Conservation (phyloP, 805 yeast genomes). For the Barnettozyma sucrosica region DNA sequence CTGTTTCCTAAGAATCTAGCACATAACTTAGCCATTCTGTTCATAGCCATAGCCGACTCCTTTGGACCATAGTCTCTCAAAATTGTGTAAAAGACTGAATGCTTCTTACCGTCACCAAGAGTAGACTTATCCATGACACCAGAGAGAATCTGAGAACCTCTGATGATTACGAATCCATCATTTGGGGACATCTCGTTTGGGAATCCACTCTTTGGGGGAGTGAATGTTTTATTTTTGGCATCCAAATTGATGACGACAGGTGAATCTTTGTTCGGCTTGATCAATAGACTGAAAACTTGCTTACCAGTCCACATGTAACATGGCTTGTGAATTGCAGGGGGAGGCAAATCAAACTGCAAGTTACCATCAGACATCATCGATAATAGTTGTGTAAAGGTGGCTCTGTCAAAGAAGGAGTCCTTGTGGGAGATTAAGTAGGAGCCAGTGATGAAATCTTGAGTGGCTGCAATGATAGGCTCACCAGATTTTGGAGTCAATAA, state of each 20-base stretch:
- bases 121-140: slow-evolving; percentile 98
- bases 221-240: slow-evolving; percentile 87
- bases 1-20: slow-evolving; percentile 92
- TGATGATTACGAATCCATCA: slow-evolving; percentile 87
- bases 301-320: slow-evolving; percentile 94
- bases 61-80: slow-evolving; percentile 94
- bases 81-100: slow-evolving; percentile 92
- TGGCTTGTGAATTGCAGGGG: slow-evolving; percentile 92
- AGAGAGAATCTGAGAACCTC: slow-evolving; percentile 82
- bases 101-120: slow-evolving; percentile 96
- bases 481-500: slow-evolving; percentile 95
- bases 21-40: slow-evolving; percentile 98
- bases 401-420: slow-evolving; percentile 88
- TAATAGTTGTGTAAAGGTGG: slow-evolving; percentile 71
- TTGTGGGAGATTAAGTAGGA: slow-evolving; percentile 88
- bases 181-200: slow-evolving; percentile 96
- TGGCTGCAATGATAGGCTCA: slow-evolving; percentile 98
- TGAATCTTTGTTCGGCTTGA: slow-evolving; percentile 70
- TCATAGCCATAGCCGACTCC: slow-evolving; percentile 95
- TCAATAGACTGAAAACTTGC: slow-evolving; percentile 84
- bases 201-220: slow-evolving; percentile 63
- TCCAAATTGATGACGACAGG: slow-evolving; percentile 86
- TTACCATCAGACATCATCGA: slow-evolving; percentile 96
- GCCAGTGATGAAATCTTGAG: slow-evolving; percentile 98
- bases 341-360: slow-evolving; percentile 85